These are phyloP conservation scores for Boletus rubescentipes DNA, from an alignment of 768 basidiomycete species.

Conservation along the genomic window DNA sequence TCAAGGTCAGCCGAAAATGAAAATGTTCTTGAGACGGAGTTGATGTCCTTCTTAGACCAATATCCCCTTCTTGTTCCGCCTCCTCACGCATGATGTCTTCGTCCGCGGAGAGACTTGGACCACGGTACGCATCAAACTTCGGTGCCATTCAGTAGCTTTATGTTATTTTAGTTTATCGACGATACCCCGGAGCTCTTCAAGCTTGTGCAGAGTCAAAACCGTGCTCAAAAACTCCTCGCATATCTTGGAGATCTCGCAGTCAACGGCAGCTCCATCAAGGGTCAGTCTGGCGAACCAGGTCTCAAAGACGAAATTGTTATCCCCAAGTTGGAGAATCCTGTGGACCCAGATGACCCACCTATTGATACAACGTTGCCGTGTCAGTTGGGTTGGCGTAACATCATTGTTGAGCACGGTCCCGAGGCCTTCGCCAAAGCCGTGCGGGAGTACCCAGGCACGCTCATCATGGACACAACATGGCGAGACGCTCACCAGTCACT, in stretches of 20 bases:
- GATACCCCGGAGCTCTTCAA: conserved; percentile 99
- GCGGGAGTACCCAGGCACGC: conserved; percentile 89
- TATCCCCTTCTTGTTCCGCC: conserved; percentile 98
- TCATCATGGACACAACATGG: conserved; percentile 99
- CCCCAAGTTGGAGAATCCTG: conserved; percentile 75
- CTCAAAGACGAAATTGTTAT: conserved; percentile 85
- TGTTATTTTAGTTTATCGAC: conserved; percentile 80
- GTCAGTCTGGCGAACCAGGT: conserved; percentile 92
- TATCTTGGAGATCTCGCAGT: conserved; percentile 98
- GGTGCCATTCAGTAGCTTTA: conserved; percentile 7
- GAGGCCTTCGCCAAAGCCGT: conserved; percentile 99
- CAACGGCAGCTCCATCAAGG: conserved; percentile 97
- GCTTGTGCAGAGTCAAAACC: conserved; percentile 95
- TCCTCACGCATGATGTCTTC: conserved; percentile 95
- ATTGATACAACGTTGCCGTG: conserved; percentile 84
- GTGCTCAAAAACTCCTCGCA: conserved; percentile 94
- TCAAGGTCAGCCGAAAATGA: conserved; percentile 59
- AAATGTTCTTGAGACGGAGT: not conserved
- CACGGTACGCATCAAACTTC: conserved; percentile 51
- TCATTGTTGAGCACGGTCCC: conserved; percentile 96
- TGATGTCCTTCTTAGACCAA: conserved; percentile 65
- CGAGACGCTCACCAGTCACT: conserved; percentile 98
- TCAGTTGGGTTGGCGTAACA: conserved; percentile 93
- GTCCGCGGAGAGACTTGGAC: conserved; percentile 98
- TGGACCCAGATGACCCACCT: conserved; percentile 69